phyloP scores from a whole-genome alignment of 805 yeast species.

The Maudiozyma saulgeensis region DNA sequence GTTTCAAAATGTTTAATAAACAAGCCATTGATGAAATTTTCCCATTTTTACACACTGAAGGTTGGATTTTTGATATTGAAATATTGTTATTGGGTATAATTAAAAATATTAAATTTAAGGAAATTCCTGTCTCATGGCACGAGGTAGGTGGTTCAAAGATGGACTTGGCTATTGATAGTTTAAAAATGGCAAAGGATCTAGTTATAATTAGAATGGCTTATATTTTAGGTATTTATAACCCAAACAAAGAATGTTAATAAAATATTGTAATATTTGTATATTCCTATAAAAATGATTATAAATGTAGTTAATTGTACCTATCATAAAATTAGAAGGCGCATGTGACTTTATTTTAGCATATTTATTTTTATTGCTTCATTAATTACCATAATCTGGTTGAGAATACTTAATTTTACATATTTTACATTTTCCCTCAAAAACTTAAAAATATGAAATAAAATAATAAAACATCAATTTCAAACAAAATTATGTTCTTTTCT shows the following conservation, averaged over 20 bases:
- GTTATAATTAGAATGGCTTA: conserved; percentile 87
- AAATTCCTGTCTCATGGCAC: conserved; percentile 90
- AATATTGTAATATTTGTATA: background rate
- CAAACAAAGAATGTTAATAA: conserved; percentile 10
- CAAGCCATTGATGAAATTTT: conserved; percentile 56
- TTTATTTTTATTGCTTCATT: too few relatives aligned
- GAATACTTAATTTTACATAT: too few relatives aligned
- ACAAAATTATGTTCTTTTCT: background rate
- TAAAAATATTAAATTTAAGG: conserved; percentile 56
- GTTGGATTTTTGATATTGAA: conserved; percentile 98
- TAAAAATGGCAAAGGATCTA: conserved; percentile 88
- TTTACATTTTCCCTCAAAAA: too few relatives aligned
- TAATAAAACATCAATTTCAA: too few relatives aligned
- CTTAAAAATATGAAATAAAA: too few relatives aligned
- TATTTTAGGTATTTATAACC: conserved; percentile 67
- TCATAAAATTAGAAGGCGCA: background rate
- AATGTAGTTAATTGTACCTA: background rate
- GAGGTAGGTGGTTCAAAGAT: conserved; percentile 94
- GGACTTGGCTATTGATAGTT: conserved; percentile 81
- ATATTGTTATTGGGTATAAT: conserved; percentile 70
- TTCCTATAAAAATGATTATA: background rate
- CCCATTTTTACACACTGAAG: conserved; percentile 89
- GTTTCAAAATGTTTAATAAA: conserved; percentile 83
- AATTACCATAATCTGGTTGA: background rate
- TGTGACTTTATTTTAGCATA: too few relatives aligned